Conservation (phyloP, 169 alveolate species). For the Plasmodium fragile region DNA sequence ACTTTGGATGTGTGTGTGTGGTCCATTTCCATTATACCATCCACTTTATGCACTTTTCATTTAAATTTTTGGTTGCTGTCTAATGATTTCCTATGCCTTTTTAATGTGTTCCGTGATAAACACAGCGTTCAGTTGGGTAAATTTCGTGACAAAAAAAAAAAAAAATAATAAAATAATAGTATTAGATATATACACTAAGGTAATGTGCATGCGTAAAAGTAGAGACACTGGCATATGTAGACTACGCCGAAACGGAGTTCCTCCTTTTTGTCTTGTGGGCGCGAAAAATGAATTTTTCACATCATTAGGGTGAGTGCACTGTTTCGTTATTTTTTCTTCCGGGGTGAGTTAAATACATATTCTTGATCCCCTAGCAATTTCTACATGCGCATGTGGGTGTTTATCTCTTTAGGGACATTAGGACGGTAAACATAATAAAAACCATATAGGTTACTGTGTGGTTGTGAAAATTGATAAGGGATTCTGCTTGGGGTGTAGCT, state of each 20-base stretch:
- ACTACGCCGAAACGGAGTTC: neutral
- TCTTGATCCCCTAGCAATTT: conserved; percentile 46
- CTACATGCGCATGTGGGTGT: neutral
- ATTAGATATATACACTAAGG: neutral
- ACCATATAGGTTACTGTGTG: conserved; percentile 90
- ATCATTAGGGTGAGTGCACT: neutral
- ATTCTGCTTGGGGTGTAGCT: conserved; percentile 90
- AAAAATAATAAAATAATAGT: neutral
- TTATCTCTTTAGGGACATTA: conserved; percentile 82
- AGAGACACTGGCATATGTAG: neutral
- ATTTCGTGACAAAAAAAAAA: conserved; percentile 16
- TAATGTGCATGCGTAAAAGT: neutral
- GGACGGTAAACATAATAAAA: conserved; percentile 86
- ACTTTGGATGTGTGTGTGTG: neutral
- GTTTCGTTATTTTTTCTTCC: conserved; percentile 6
- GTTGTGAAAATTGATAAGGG: conserved; percentile 88
- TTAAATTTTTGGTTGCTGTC: neutral
- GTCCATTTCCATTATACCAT: neutral
- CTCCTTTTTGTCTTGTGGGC: neutral
- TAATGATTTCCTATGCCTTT: neutral
- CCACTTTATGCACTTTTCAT: neutral
- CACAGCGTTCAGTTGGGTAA: conserved; percentile 16
- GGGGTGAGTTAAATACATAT: conserved; percentile 23
- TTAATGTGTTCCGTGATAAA: neutral
- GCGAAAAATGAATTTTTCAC: neutral